These are phyloP conservation scores for Daphne laureola DNA, from an alignment of 441 rosid genomes.

Conservation along the genomic window DNA sequence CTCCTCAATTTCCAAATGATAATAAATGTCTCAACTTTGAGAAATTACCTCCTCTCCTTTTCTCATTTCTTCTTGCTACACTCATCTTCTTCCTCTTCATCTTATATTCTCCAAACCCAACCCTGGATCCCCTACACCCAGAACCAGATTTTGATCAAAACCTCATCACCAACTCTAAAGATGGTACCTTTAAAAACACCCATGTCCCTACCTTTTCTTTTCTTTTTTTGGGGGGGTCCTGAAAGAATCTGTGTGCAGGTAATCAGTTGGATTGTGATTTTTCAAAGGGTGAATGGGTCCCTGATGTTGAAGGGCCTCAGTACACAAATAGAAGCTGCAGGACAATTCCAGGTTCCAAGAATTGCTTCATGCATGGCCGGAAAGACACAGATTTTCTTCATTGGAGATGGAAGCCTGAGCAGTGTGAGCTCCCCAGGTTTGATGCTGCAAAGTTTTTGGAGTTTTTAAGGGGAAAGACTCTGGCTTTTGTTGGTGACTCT, in stretches of 20 bases:
- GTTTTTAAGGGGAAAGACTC: constrained; percentile 51
- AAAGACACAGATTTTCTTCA: constrained; percentile 41
- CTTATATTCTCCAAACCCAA: constrained; percentile 29
- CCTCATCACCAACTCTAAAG: constrained; percentile 15
- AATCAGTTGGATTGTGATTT: constrained; percentile 34
- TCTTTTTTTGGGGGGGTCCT: not conserved
- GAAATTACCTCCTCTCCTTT: constrained; percentile 28
- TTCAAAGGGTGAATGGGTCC: constrained; percentile 56
- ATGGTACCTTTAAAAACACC: constrained; percentile 17
- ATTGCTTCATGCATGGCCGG: constrained; percentile 62
- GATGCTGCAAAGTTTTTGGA: constrained; percentile 41
- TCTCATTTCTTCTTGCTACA: constrained; percentile 23
- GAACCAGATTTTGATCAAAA: constrained; percentile 12
- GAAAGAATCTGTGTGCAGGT: constrained; percentile 8
- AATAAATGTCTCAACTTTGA: constrained; percentile 24
- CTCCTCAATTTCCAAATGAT: constrained; percentile 7
- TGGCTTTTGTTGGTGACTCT: constrained; percentile 76
- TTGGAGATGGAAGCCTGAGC: constrained; percentile 84
- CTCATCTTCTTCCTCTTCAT: constrained; percentile 32
- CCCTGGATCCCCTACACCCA: constrained; percentile 11
- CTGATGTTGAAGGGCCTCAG: constrained; percentile 32
- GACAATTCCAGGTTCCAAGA: constrained; percentile 54
- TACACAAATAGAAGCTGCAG: constrained; percentile 54
- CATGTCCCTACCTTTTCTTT: not conserved
- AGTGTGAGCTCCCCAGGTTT: constrained; percentile 55